phyloP scores from a whole-genome alignment of 345 rosid genomes.

The Eucalyptus pumila region DNA sequence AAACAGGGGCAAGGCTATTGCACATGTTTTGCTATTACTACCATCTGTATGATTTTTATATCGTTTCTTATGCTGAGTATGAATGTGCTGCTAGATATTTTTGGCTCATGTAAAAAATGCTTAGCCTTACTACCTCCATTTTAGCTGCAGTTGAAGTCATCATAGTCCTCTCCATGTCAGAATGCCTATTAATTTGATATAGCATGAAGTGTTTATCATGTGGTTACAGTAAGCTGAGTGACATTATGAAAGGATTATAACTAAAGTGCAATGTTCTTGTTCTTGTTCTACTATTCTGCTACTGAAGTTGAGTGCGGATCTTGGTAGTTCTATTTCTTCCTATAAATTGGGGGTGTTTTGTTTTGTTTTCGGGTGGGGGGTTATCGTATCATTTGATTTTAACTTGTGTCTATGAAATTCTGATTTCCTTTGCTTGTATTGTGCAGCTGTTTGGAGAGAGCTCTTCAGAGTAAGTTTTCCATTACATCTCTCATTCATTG shows the following conservation, averaged over 20 bases:
- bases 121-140: not conserved
- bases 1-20: not conserved
- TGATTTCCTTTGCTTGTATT: conserved; percentile 13
- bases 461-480: conserved; percentile 47
- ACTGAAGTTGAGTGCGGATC: not conserved
- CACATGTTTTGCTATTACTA: not conserved
- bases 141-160: not conserved
- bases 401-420: not conserved
- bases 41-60: not conserved
- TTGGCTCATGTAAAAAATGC: not conserved
- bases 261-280: not conserved
- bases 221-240: not conserved
- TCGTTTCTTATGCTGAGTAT: not conserved
- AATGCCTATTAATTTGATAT: not conserved
- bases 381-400: not conserved
- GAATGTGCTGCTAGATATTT: not conserved
- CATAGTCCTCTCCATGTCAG: not conserved
- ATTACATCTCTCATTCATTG: not conserved
- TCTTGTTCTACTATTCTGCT: not conserved
- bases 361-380: no score
- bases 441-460: conserved; percentile 66
- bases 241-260: not conserved
- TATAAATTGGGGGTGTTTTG: not conserved
- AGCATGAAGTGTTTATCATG: not conserved
- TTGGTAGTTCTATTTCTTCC: not conserved